Evolutionary conservation across 768 basidiomycete genomes (phyloP).

Genomic region (Mycena galopus): DNA sequence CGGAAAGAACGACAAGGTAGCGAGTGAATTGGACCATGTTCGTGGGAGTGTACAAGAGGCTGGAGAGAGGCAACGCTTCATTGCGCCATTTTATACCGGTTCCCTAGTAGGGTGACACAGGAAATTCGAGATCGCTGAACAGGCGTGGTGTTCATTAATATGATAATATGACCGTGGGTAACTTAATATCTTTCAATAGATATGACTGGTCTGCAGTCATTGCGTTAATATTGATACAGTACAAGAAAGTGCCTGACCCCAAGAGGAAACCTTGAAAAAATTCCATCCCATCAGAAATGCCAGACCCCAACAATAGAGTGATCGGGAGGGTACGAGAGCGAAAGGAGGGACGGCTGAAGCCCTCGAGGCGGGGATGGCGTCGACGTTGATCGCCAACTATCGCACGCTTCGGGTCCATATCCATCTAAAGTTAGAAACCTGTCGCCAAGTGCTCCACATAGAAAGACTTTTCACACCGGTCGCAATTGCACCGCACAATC

Average conservation of each 20-base stretch:
- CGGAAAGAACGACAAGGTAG: conserved; percentile 4
- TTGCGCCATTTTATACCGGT: conserved; percentile 12
- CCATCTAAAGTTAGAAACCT: conserved; percentile 15
- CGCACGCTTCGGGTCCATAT: background rate
- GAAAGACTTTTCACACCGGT: conserved; percentile 8
- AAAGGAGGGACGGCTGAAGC: background rate
- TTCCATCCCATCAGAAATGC: conserved; percentile 5
- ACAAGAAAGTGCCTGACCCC: background rate
- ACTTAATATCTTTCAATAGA: background rate
- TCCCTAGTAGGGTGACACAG: background rate
- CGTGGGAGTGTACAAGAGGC: background rate
- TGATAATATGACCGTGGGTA: conserved; percentile 20
- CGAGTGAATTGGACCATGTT: conserved; percentile 20
- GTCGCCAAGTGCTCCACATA: conserved; percentile 2
- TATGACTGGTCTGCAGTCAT: conserved; percentile 9
- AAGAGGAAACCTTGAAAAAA: conserved; percentile 8
- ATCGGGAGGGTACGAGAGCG: conserved; percentile 4
- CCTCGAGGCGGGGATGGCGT: conserved; percentile 2
- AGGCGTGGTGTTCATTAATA: conserved; percentile 23
- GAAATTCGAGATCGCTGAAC: conserved; percentile 17
- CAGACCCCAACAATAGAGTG: conserved; percentile 6
- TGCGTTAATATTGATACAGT: conserved; percentile 12
- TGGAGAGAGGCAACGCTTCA: conserved; percentile 2
- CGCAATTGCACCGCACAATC: background rate
- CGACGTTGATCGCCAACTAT: conserved; percentile 1